Conservation (phyloP, 1,139 yeast species). For the Yamadazyma diospyri region DNA sequence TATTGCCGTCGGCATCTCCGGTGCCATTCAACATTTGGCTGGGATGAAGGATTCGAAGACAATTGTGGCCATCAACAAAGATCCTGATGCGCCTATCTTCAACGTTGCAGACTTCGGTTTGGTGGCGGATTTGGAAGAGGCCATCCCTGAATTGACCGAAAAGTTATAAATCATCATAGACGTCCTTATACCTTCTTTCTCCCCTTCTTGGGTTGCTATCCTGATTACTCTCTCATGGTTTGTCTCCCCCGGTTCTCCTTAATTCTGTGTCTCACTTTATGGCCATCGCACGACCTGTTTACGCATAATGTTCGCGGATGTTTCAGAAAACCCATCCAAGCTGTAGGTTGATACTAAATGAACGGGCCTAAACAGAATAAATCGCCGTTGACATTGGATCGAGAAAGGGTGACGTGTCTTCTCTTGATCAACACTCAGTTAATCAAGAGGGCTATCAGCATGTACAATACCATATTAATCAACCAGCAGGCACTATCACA, state of each 20-base stretch:
- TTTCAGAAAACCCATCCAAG: not conserved
- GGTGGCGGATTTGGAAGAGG: constrained; percentile 83
- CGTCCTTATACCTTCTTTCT: too few relatives aligned
- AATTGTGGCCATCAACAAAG: constrained; percentile 92
- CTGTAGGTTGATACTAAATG: not conserved
- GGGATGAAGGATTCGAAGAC: constrained; percentile 97
- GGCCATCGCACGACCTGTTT: too few relatives aligned
- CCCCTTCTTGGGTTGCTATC: too few relatives aligned
- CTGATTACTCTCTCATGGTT: too few relatives aligned
- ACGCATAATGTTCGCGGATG: not conserved
- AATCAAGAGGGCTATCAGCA: constrained; percentile 44
- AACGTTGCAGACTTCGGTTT: constrained; percentile 87
- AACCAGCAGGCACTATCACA: constrained; percentile 35
- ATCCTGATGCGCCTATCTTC: constrained; percentile 91
- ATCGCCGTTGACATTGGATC: constrained; percentile 24
- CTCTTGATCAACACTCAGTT: constrained; percentile 51
- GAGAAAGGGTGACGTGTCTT: constrained; percentile 49
- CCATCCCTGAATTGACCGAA: constrained; percentile 81
- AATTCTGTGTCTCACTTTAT: too few relatives aligned
- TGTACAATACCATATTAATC: constrained; percentile 34
- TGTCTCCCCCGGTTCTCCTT: too few relatives aligned
- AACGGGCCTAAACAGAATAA: constrained; percentile 6
- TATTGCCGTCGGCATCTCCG: constrained; percentile 90
- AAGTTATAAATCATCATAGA: constrained; percentile 40
- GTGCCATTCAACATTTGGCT: constrained; percentile 97